Percentiles rank a stretch among this genome's conserved stretches.
These are phyloP conservation scores for Phytophthora pinifolia DNA, from an alignment of 352 stramenopile species.

Conservation along the genomic window DNA sequence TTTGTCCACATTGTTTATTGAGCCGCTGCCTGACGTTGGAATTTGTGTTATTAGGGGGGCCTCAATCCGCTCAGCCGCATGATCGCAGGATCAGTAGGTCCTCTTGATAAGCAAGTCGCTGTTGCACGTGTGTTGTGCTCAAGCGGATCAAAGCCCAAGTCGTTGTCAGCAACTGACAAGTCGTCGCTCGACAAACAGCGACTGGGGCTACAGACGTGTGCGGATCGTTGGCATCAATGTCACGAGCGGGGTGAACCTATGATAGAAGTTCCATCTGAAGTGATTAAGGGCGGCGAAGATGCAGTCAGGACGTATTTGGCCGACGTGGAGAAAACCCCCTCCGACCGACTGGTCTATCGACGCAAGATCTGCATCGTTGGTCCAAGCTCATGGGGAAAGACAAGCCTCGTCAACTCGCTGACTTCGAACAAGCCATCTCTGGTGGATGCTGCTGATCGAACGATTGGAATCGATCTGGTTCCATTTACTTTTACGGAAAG, in stretches of 20 bases:
- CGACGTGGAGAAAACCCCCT: conserved; percentile 4
- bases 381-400: conserved; percentile 20
- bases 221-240: conserved; percentile 2
- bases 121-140: conserved; percentile 7
- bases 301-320: conserved; percentile 7
- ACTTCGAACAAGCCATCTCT: not conserved
- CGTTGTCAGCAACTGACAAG: not conserved
- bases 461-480: conserved; percentile 12
- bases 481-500: not conserved
- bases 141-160: not conserved
- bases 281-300: conserved; percentile 2
- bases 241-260: not conserved
- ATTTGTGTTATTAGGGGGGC: conserved; percentile 6
- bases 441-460: not conserved
- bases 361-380: conserved; percentile 18
- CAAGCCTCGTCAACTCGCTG: conserved; percentile 14
- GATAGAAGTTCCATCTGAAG: conserved; percentile 2
- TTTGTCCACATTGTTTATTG: not conserved
- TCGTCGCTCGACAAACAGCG: conserved; percentile 3
- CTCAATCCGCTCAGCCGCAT: conserved; percentile 9
- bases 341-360: conserved; percentile 1
- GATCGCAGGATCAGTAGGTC: not conserved
- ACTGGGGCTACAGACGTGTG: conserved; percentile 1
- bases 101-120: conserved; percentile 4
- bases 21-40: too few relatives aligned